These are phyloP conservation scores for Nicotiana otophora DNA, from an alignment of 257 asterid genomes.

Conservation along the genomic window DNA sequence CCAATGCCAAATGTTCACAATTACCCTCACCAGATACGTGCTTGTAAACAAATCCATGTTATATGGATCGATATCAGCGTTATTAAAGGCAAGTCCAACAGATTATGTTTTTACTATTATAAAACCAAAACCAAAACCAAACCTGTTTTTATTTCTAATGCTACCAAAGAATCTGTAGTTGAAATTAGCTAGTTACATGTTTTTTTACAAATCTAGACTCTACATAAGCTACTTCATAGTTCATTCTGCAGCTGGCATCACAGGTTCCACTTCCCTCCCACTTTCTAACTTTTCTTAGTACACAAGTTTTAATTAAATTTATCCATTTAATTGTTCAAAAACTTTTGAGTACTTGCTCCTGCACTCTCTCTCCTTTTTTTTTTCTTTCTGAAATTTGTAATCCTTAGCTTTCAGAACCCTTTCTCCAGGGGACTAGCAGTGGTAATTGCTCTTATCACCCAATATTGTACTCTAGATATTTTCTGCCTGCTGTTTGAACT, in stretches of 20 bases:
- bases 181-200: not conserved
- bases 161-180: not conserved
- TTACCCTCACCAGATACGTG: not conserved
- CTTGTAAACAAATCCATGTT: not conserved
- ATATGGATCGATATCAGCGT: not conserved
- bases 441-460: no score
- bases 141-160: not conserved
- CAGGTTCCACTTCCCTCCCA: not conserved
- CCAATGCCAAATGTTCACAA: not conserved
- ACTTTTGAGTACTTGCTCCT: no score
- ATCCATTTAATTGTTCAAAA: no score
- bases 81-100: not conserved
- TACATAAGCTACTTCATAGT: not conserved
- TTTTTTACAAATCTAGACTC: not conserved
- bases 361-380: not conserved
- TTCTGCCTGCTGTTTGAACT: no score
- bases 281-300: not conserved
- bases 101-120: not conserved
- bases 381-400: no score
- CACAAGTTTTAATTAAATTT: not conserved
- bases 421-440: no score
- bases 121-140: not conserved
- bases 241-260: not conserved
- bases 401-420: no score
- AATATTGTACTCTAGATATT: not conserved